Conservation (phyloP, 208 protist species). For the Leishmania mexicana region DNA sequence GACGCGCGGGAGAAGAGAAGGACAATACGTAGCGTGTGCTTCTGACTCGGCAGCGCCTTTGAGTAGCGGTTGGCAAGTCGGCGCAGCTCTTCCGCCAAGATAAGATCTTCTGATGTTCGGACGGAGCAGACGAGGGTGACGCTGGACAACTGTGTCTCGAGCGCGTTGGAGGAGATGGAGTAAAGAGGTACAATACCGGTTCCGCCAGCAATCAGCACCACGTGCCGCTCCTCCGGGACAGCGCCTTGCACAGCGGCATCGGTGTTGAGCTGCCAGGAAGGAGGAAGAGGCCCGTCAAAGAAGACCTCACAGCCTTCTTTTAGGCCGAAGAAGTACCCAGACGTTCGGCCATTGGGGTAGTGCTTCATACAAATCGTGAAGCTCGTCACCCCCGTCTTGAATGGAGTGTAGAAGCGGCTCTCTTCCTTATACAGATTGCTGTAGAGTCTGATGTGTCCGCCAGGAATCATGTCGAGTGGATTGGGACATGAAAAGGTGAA, state of each 20-base stretch:
- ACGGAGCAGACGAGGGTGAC: slow-evolving; percentile 64
- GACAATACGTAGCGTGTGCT: slow-evolving; percentile 21
- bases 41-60: slow-evolving; percentile 9
- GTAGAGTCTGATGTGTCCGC: slow-evolving; percentile 60
- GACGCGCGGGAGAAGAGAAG: slow-evolving; percentile 8
- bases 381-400: slow-evolving; percentile 39
- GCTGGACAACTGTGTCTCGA: slow-evolving; percentile 36
- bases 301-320: slow-evolving; percentile 44
- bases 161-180: slow-evolving; percentile 50
- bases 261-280: slow-evolving; percentile 44
- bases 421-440: slow-evolving; percentile 24
- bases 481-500: slow-evolving; percentile 53
- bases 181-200: slow-evolving; percentile 68
- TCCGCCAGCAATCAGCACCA: slow-evolving; percentile 70
- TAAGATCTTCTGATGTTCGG: slow-evolving; percentile 34
- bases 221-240: slow-evolving; percentile 29
- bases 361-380: slow-evolving; percentile 64
- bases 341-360: slow-evolving; percentile 48
- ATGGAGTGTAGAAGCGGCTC: slow-evolving; percentile 59
- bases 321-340: slow-evolving; percentile 46
- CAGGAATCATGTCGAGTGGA: slow-evolving; percentile 43
- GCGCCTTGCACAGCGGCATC: slow-evolving; percentile 37
- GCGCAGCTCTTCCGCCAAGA: slow-evolving; percentile 50
- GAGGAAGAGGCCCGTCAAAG: slow-evolving; percentile 59
- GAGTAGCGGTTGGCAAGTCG: slow-evolving; percentile 29